These are phyloP conservation scores for Chimonanthus salicifolius DNA, from an alignment of 164 flowering plant species.

Conservation along the genomic window DNA sequence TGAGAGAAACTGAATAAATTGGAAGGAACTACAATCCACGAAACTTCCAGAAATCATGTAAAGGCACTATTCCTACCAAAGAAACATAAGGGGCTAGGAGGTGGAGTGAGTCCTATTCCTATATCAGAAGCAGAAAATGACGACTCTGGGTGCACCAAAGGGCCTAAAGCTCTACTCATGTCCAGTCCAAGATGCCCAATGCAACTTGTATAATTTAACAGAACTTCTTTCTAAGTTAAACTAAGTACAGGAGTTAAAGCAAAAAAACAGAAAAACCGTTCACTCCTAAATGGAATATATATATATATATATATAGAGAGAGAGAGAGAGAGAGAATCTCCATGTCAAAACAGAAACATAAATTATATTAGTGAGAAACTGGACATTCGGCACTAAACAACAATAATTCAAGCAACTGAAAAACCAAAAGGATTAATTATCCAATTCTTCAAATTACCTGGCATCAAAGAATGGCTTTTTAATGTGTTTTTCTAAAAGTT, in stretches of 20 bases:
- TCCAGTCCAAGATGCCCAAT: neutral
- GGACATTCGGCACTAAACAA: neutral
- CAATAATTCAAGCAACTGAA: neutral
- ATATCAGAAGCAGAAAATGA: too few relatives aligned
- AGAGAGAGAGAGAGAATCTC: neutral
- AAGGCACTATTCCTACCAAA: too few relatives aligned
- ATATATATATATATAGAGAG: too few relatives aligned
- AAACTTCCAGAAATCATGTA: too few relatives aligned
- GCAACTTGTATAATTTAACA: neutral
- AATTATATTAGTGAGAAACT: too few relatives aligned
- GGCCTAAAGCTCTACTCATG: neutral
- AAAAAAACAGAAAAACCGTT: neutral
- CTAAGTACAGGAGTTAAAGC: neutral
- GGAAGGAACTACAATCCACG: too few relatives aligned
- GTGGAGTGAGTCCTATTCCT: neutral
- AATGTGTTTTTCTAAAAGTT: constrained; percentile 85
- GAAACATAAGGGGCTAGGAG: too few relatives aligned
- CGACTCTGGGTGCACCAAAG: neutral
- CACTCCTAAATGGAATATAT: too few relatives aligned
- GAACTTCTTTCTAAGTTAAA: neutral
- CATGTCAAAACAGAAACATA: too few relatives aligned
- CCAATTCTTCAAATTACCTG: constrained; percentile 33
- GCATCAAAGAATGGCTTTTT: constrained; percentile 80
- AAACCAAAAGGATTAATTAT: neutral
- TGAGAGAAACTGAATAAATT: too few relatives aligned